A percentile compares a stretch with the other conserved stretches of the same genome.
phyloP scores from a whole-genome alignment of 331 rosid genomes.

The Phaseolus coccineus region DNA sequence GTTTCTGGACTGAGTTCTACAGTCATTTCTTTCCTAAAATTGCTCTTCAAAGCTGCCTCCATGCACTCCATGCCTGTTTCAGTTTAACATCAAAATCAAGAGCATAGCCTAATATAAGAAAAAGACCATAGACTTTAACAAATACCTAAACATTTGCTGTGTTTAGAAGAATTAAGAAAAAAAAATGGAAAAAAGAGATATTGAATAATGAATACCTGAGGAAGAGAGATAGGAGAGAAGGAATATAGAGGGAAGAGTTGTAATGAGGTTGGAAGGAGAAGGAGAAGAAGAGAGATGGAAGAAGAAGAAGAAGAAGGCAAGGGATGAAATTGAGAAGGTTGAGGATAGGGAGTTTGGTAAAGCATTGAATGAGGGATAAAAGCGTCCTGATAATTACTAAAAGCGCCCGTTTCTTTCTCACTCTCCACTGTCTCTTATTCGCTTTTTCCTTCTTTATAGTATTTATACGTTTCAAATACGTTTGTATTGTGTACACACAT shows the following conservation, averaged over 20 bases:
- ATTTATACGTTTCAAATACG: conserved; percentile 52
- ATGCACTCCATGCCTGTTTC: conserved; percentile 68
- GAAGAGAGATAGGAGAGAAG: neutral
- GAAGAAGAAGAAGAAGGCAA: conserved; percentile 41
- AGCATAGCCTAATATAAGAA: neutral
- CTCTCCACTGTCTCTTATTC: neutral
- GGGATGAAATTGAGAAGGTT: conserved; percentile 59
- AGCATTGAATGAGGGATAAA: conserved; percentile 70
- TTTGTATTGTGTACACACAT: conserved; percentile 13
- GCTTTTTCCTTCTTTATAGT: conserved; percentile 18
- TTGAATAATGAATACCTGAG: conserved; percentile 50
- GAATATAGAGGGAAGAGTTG: conserved; percentile 7
- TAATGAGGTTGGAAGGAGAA: conserved; percentile 39
- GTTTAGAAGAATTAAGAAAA: neutral
- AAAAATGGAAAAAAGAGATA: neutral
- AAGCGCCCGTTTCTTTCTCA: conserved; percentile 14
- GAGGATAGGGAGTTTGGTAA: conserved; percentile 78
- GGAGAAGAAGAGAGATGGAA: conserved; percentile 26
- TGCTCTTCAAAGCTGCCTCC: conserved; percentile 71
- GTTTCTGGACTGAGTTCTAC: neutral
- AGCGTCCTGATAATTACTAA: conserved; percentile 42
- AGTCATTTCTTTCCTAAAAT: conserved; percentile 50
- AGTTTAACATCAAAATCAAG: conserved; percentile 42
- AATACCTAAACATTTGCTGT: neutral
- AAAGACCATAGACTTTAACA: conserved; percentile 3